Conservation (phyloP, 148 eudicot genomes). For the Amaranthus palmeri region DNA sequence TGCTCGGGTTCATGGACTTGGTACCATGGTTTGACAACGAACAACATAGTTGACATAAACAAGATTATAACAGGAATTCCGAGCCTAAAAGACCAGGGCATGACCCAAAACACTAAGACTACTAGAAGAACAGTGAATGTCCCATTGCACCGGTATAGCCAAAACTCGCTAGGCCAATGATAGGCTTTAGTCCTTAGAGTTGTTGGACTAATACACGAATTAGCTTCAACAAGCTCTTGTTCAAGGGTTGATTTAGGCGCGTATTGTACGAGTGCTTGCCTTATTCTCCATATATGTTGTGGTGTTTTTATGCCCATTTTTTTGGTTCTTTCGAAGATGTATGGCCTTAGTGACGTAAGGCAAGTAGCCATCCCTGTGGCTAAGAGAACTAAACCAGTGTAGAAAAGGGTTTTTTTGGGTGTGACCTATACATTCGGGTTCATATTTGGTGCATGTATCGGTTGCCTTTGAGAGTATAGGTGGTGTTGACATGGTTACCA, state of each 20-base stretch:
- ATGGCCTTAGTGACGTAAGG: conserved; percentile 6
- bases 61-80: neutral
- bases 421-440: neutral
- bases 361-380: conserved; percentile 13
- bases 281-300: neutral
- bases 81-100: neutral
- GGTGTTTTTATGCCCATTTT: neutral
- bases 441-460: neutral
- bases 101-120: conserved; percentile 4
- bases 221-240: neutral
- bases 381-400: neutral
- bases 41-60: neutral
- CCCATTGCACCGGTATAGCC: neutral
- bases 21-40: conserved; percentile 4
- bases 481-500: conserved; percentile 2
- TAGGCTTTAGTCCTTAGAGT: neutral
- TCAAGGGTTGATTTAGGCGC: neutral
- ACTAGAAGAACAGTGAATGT: neutral
- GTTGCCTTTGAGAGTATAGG: neutral
- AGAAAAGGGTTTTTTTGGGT: conserved; percentile 1
- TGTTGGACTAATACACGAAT: neutral
- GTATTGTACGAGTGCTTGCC: neutral
- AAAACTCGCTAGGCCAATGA: neutral
- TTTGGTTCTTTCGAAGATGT: neutral
- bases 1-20: neutral